A percentile compares a stretch with the other conserved stretches of the same genome.
Evolutionary conservation across 2,329 filamentous ascomycete species (phyloP).

Genomic region (Grosmannia huntii): DNA sequence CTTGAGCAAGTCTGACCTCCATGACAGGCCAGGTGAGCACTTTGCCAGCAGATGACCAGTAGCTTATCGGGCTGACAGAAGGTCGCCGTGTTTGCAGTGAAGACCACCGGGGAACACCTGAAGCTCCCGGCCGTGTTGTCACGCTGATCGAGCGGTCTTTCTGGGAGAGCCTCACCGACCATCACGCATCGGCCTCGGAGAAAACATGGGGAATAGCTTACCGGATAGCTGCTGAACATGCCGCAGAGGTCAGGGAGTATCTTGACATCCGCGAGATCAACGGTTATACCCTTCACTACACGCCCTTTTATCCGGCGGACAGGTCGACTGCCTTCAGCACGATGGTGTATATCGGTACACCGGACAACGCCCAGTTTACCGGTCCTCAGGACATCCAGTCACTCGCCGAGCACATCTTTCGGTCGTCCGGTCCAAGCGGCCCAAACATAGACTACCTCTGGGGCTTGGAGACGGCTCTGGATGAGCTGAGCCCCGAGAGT

Average conservation of each 20-base stretch:
- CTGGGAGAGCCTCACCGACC: slow-evolving; percentile 67
- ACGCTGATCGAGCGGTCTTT: slow-evolving; percentile 78
- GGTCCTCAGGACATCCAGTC: slow-evolving; percentile 67
- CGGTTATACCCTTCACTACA: slow-evolving; percentile 88
- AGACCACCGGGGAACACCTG: slow-evolving; percentile 86
- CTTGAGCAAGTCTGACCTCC: neutral
- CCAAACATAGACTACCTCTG: slow-evolving; percentile 84
- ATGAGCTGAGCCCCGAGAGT: slow-evolving; percentile 60
- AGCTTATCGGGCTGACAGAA: neutral
- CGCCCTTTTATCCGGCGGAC: slow-evolving; percentile 60
- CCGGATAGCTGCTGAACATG: slow-evolving; percentile 59
- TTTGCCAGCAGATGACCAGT: neutral
- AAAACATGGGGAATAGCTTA: slow-evolving; percentile 89
- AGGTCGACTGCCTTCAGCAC: slow-evolving; percentile 29
- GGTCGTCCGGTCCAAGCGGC: slow-evolving; percentile 70
- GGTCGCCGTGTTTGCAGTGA: slow-evolving; percentile 35
- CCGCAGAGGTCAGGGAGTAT: slow-evolving; percentile 71
- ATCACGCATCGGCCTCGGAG: slow-evolving; percentile 46
- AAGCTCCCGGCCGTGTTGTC: slow-evolving; percentile 78
- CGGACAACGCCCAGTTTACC: slow-evolving; percentile 83
- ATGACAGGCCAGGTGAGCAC: slow-evolving; percentile 6
- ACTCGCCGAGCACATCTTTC: slow-evolving; percentile 70
- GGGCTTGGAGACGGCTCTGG: slow-evolving; percentile 61
- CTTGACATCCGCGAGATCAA: slow-evolving; percentile 96
- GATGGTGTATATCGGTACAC: slow-evolving; percentile 89